phyloP scores from a whole-genome alignment of 2,329 filamentous ascomycete species.

The Penicillium decumbens region DNA sequence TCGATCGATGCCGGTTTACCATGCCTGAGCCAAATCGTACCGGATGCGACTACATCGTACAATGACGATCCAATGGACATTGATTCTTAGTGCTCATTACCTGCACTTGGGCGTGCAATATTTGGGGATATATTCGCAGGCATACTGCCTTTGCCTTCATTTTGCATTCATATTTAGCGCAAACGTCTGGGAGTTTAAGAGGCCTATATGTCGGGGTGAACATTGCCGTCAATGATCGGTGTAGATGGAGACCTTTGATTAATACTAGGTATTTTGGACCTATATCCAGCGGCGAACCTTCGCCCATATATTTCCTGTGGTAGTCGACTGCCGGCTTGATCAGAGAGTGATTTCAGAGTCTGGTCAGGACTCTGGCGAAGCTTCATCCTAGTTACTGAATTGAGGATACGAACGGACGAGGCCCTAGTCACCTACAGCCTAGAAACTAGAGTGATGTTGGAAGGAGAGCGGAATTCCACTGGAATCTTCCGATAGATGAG shows the following conservation, averaged over 20 bases:
- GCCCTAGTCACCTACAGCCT: no score
- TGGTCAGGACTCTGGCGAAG: no score
- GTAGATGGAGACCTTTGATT: neutral
- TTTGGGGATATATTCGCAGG: neutral
- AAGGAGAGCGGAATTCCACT: no score
- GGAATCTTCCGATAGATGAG: no score
- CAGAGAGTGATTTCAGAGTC: no score
- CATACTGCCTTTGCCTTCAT: neutral
- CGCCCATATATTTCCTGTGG: no score
- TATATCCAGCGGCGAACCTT: no score
- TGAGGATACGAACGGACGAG: no score
- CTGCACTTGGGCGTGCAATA: neutral
- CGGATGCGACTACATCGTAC: neutral
- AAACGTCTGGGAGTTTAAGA: neutral
- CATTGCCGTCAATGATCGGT: neutral
- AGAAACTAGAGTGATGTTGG: no score
- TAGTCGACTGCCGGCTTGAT: no score
- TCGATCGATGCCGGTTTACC: neutral
- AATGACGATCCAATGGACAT: conserved; percentile 31
- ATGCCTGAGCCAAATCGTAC: neutral
- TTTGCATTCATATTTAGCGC: neutral
- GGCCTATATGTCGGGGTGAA: neutral
- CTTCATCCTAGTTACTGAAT: no score
- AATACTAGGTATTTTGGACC: no score
- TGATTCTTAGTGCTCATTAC: conserved; percentile 11